Evolutionary conservation across 2,329 filamentous ascomycete genomes (phyloP).

Genomic region (Amphichorda felina): DNA sequence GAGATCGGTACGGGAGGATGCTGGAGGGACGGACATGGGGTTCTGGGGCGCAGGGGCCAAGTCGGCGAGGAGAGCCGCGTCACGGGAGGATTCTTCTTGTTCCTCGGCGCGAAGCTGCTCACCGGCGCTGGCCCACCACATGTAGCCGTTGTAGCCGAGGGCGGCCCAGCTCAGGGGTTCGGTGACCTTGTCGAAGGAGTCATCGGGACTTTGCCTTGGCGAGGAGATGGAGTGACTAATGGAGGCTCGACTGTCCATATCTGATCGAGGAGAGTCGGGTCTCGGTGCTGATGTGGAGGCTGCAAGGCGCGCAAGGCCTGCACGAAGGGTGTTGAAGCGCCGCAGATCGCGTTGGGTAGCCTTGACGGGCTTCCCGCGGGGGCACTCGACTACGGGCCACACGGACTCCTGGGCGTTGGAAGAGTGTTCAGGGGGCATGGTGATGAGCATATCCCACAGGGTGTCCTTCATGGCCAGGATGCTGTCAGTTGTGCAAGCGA

Average conservation of each 20-base stretch:
- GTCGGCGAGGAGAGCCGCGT: slow-evolving; percentile 43
- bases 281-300: slow-evolving; percentile 10
- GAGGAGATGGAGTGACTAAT: slow-evolving; percentile 12
- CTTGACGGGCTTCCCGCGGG: slow-evolving; percentile 54
- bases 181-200: slow-evolving; percentile 41
- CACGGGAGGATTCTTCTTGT: slow-evolving; percentile 43
- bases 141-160: slow-evolving; percentile 70
- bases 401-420: slow-evolving; percentile 39
- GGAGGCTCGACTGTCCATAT: slow-evolving; percentile 12
- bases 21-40: slow-evolving; percentile 16
- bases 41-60: slow-evolving; percentile 21
- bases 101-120: slow-evolving; percentile 54
- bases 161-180: slow-evolving; percentile 59
- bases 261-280: slow-evolving; percentile 15
- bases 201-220: slow-evolving; percentile 21
- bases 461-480: slow-evolving; percentile 78
- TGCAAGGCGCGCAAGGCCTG: slow-evolving; percentile 43
- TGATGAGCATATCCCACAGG: slow-evolving; percentile 83
- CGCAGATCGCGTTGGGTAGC: slow-evolving; percentile 85
- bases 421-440: slow-evolving; percentile 55
- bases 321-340: slow-evolving; percentile 59
- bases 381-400: slow-evolving; percentile 67
- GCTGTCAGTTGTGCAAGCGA: slow-evolving; percentile 91
- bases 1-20: slow-evolving; percentile 17
- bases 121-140: slow-evolving; percentile 83